Base-by-base conservation (phyloP, 1,284 basidiomycete genomes). In the Sporisorium exsertum region DNA sequence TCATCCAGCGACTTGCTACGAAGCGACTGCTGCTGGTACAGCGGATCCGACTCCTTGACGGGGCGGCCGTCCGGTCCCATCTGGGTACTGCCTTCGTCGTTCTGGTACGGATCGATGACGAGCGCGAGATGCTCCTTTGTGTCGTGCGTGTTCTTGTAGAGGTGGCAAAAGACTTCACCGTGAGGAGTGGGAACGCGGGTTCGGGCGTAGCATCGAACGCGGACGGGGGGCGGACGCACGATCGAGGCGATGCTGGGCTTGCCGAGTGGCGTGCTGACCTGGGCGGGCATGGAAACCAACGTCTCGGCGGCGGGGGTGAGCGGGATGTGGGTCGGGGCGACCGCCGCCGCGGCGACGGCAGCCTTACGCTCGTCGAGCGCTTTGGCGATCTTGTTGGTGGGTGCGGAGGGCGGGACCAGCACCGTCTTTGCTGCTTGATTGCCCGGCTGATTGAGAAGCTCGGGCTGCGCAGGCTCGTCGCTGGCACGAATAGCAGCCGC, bases 121-220 rank as follows among this genome's bases (percentile, higher is more conserved):
- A 99, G 91, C 0, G 97, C 96, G n/a, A 99, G 90, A 85, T 99
- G 97, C 85, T 99, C 97, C 87, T 99, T 99, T 49, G 73, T 62
- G 87, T 94, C 94, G 66, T 89, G 90, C 83, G 92, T 93, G 86
- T 97, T 98, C 66, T 87, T 87, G 87, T 99, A 99, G 43, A 99
- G 88, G 83, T 99, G 95, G 16, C 97, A 89, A 87, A 98, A 98
- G 35, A 93, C 90, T 22, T 94, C 92, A 26, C 96, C 96, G 84
- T 99, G 94, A 0, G 94, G 94, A 0, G 97, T 99, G 22, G 97
- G 97, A 79, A 99, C 93, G 51, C 97, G 91, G 5, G 97, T 98
- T 63, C 97, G 92, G 3, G 95, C 97, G 90, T 97, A 94, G 86
- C 97, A 99, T 83, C 91, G 92, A 24, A 95, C 79, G 8, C 67